These are phyloP conservation scores for Hygrophoropsis aurantiaca DNA, from an alignment of 768 basidiomycete genomes.

Conservation along the genomic window DNA sequence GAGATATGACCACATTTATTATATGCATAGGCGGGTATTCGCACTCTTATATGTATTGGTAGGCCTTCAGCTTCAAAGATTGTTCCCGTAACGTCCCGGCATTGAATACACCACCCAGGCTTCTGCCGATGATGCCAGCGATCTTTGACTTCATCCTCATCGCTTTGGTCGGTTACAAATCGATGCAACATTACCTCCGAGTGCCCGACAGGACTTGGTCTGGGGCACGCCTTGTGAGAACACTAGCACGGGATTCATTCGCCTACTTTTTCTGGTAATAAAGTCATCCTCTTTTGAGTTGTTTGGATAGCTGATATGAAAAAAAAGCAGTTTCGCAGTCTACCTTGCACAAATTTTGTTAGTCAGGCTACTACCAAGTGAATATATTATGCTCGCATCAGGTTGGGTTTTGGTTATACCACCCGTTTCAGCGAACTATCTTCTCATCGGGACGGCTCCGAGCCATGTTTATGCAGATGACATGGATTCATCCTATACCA, in stretches of 20 bases:
- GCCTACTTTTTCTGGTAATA: slow-evolving; percentile 5
- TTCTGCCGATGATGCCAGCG: slow-evolving; percentile 2
- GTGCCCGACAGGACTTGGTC: slow-evolving; percentile 4
- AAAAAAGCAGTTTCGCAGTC: slow-evolving; percentile 2
- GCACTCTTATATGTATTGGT: slow-evolving; percentile 4
- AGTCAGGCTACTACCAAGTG: background rate
- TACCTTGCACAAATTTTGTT: slow-evolving; percentile 2
- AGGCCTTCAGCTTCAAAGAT: background rate
- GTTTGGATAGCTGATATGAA: background rate
- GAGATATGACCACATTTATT: no score
- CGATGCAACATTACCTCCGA: slow-evolving; percentile 2
- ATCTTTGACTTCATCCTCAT: slow-evolving; percentile 2
- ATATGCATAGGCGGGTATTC: background rate
- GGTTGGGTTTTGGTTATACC: background rate
- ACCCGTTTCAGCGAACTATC: slow-evolving; percentile 1
- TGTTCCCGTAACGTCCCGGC: no score
- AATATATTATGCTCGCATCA: background rate
- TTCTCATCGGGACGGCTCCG: background rate
- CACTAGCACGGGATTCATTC: slow-evolving; percentile 4
- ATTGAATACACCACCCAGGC: background rate
- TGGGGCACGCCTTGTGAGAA: slow-evolving; percentile 1
- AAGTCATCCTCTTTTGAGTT: background rate
- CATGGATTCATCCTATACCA: no score
- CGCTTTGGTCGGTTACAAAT: slow-evolving; percentile 2
- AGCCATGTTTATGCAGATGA: no score